A percentile compares a stretch with the other conserved stretches of the same genome.
Conservation (phyloP, 495 filamentous ascomycete species). For the Delitschia confertaspora region DNA sequence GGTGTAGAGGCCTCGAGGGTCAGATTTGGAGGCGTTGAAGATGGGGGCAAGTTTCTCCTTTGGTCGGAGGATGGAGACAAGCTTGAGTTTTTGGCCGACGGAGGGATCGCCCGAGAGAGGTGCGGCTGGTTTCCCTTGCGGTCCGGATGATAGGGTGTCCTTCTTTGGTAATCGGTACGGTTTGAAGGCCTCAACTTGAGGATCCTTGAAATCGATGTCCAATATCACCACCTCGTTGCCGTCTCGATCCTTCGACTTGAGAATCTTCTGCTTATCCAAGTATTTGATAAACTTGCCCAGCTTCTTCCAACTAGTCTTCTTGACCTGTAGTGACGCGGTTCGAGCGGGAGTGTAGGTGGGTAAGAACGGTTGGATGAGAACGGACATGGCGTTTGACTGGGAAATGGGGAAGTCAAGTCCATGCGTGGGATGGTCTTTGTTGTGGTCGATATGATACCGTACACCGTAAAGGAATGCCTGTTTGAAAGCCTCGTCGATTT, state of each 20-base stretch:
- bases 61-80: constrained; percentile 47
- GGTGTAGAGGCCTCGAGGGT: constrained; percentile 46
- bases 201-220: constrained; percentile 58
- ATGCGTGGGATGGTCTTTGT: constrained; percentile 45
- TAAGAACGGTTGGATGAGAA: constrained; percentile 58
- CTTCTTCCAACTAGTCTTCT: constrained; percentile 69
- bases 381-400: constrained; percentile 57
- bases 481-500: constrained; percentile 60
- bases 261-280: constrained; percentile 53
- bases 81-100: constrained; percentile 49
- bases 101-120: constrained; percentile 40
- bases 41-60: constrained; percentile 49
- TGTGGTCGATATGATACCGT: constrained; percentile 43
- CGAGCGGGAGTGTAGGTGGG: constrained; percentile 49
- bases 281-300: constrained; percentile 65
- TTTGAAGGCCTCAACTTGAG: constrained; percentile 46
- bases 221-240: constrained; percentile 57
- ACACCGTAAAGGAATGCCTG: constrained; percentile 62
- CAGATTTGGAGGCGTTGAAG: constrained; percentile 42
- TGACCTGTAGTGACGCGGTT: constrained; percentile 55
- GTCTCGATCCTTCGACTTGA: constrained; percentile 59
- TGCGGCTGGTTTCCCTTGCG: constrained; percentile 40
- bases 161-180: constrained; percentile 57
- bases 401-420: constrained; percentile 53
- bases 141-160: constrained; percentile 34